Percentiles rank a stretch among this genome's conserved stretches.
phyloP scores from a whole-genome alignment of 345 rosid genomes.

The Bruguiera sexangula region DNA sequence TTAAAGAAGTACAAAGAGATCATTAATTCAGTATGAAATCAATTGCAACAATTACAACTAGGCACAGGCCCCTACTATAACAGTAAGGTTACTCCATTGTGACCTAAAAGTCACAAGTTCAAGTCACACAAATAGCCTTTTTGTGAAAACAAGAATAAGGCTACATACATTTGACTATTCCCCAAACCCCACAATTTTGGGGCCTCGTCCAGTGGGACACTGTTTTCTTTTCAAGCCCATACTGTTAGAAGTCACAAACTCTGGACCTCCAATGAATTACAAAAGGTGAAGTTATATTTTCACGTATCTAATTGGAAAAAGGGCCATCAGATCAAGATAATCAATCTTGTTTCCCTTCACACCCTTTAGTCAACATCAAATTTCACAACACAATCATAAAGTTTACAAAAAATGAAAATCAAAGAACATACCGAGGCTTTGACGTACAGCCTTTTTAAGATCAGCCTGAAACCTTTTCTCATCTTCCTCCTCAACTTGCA shows the following conservation, averaged over 20 bases:
- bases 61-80: background rate
- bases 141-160: no score
- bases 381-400: slow-evolving; percentile 6
- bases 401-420: background rate
- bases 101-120: no score
- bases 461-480: slow-evolving; percentile 97
- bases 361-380: background rate
- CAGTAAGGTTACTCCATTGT: background rate
- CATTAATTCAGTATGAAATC: background rate
- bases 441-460: slow-evolving; percentile 70
- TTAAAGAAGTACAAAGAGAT: slow-evolving; percentile 1
- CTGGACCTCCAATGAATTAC: background rate
- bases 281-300: background rate
- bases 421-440: slow-evolving; percentile 74
- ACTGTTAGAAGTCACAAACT: background rate
- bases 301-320: background rate
- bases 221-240: no score
- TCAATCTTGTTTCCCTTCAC: background rate
- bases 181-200: no score
- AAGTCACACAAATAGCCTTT: no score
- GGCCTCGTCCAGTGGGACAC: no score
- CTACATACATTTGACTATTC: no score
- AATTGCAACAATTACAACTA: background rate
- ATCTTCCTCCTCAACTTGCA: slow-evolving; percentile 78
- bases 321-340: background rate